Conservation (phyloP, 164 flowering plant species). For the Annona cherimola region DNA sequence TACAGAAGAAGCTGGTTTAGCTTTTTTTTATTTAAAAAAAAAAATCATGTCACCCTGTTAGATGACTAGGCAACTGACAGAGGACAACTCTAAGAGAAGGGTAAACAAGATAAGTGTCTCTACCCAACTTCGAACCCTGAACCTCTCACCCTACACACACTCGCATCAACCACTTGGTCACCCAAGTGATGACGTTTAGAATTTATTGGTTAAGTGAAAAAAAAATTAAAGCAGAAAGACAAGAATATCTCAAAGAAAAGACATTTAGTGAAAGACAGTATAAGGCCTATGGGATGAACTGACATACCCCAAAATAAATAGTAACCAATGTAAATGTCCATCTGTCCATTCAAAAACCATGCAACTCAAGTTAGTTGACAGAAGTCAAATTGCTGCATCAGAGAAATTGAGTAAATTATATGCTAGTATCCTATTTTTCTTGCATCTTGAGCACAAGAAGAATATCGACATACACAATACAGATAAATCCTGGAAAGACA, state of each 20-base stretch:
- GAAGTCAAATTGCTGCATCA: neutral
- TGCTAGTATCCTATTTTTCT: neutral
- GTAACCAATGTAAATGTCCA: conserved; percentile 82
- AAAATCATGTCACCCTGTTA: too few relatives aligned
- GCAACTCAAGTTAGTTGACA: conserved; percentile 1
- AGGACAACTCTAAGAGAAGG: too few relatives aligned
- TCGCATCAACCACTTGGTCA: too few relatives aligned
- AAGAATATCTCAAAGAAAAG: neutral
- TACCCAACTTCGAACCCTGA: too few relatives aligned
- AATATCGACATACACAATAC: neutral
- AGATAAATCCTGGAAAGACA: neutral
- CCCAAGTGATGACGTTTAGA: too few relatives aligned
- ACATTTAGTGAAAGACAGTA: neutral
- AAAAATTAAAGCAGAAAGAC: too few relatives aligned
- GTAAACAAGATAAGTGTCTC: too few relatives aligned
- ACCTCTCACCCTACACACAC: too few relatives aligned
- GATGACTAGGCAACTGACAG: too few relatives aligned
- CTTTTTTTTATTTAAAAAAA: too few relatives aligned
- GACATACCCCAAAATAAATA: conserved; percentile 86
- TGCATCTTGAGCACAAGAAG: neutral
- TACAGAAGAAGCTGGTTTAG: too few relatives aligned
- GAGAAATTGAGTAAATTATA: neutral
- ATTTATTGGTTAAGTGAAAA: too few relatives aligned
- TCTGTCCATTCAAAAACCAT: conserved; percentile 36
- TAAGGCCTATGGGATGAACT: conserved; percentile 3